phyloP scores from a whole-genome alignment of 164 flowering plant species.

The Stephania yunnanensis region DNA sequence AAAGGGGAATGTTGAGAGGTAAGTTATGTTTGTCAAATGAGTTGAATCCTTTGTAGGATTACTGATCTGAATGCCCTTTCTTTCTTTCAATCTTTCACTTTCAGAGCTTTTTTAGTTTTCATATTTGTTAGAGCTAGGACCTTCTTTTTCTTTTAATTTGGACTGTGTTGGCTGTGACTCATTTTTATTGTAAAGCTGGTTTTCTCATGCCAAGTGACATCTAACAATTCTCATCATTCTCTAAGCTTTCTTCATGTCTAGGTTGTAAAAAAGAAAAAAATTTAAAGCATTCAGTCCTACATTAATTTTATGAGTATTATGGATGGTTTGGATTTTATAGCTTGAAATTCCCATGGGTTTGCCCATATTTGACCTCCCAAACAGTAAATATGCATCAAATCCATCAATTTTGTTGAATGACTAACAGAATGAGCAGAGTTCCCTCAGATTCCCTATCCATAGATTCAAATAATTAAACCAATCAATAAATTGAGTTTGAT shows the following conservation, averaged over 20 bases:
- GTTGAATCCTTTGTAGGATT: constrained; percentile 1
- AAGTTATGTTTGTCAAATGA: constrained; percentile 3
- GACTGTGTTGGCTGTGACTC: neutral
- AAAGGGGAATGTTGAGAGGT: constrained; percentile 50
- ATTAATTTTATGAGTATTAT: neutral
- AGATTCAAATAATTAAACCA: neutral
- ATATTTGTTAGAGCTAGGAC: neutral
- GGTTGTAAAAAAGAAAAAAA: neutral
- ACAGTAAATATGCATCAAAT: neutral
- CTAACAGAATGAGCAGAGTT: neutral
- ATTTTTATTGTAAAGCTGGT: neutral
- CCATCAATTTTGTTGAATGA: neutral
- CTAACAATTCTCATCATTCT: neutral
- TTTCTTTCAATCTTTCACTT: neutral
- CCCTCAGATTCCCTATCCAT: neutral
- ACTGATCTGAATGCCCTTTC: neutral
- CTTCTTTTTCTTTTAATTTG: neutral
- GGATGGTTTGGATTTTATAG: neutral
- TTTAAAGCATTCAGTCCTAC: neutral
- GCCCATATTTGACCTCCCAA: neutral
- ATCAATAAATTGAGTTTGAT: neutral
- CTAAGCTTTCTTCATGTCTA: neutral
- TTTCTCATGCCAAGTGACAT: neutral
- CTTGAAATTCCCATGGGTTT: neutral
- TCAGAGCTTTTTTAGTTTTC: neutral